phyloP scores from a whole-genome alignment of 2,329 filamentous ascomycete species.

The Intubia oerlemansii region DNA sequence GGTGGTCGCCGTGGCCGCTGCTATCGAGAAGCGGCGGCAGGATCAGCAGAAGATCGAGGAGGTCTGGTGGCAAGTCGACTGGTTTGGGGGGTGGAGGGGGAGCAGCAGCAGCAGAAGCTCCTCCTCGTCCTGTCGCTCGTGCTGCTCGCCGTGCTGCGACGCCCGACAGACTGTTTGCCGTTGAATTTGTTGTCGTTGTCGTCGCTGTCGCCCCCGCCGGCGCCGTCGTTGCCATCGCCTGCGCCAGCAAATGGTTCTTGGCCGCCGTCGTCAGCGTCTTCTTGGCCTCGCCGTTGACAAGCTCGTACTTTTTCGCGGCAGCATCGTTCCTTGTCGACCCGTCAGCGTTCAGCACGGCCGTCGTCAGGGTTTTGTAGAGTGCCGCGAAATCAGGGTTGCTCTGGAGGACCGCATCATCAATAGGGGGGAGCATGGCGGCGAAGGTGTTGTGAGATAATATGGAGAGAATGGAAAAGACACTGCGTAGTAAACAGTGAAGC shows the following conservation, averaged over 20 bases:
- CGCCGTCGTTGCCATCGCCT: conserved; percentile 24
- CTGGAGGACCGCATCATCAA: conserved; percentile 30
- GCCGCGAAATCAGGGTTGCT: conserved; percentile 38
- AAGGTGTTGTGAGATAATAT: too few relatives aligned
- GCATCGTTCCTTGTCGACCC: conserved; percentile 32
- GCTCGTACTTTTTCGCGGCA: conserved; percentile 26
- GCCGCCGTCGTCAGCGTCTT: conserved; percentile 24
- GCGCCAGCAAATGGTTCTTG: conserved; percentile 27
- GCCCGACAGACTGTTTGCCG: conserved; percentile 5
- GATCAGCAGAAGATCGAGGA: conserved; percentile 32
- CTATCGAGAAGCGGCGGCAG: conserved; percentile 25
- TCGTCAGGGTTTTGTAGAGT: conserved; percentile 32
- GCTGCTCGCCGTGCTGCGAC: conserved; percentile 5
- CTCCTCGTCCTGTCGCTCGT: conserved; percentile 1
- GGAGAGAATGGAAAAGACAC: too few relatives aligned
- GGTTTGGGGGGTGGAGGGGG: too few relatives aligned
- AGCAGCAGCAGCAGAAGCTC: conserved; percentile 1
- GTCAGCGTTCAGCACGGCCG: conserved; percentile 31
- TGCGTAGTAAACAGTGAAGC: background rate
- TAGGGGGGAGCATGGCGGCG: conserved; percentile 31
- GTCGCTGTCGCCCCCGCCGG: too few relatives aligned
- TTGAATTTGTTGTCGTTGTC: conserved; percentile 8
- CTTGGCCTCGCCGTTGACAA: conserved; percentile 27
- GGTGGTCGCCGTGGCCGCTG: too few relatives aligned
- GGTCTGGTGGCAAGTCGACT: conserved; percentile 10